Percentiles rank a stretch among this genome's conserved stretches.
Conservation (phyloP, 2,329 filamentous ascomycete species). For the Trichoderma koningiopsis region DNA sequence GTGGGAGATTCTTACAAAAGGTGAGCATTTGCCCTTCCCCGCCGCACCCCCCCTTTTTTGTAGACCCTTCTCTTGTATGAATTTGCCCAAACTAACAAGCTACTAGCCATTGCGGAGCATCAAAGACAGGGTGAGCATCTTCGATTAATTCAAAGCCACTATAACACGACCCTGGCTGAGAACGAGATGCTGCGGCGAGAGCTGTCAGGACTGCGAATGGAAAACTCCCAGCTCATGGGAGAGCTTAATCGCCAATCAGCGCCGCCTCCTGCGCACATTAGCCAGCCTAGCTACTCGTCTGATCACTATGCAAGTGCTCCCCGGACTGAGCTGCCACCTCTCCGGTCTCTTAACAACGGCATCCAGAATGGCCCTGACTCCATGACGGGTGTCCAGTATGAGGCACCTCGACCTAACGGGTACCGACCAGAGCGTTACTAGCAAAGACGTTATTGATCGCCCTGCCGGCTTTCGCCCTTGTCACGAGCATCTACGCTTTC, state of each 20-base stretch:
- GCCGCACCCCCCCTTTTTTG: neutral
- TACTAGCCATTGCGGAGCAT: conserved; percentile 63
- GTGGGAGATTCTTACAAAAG: conserved; percentile 86
- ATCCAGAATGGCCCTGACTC: conserved; percentile 54
- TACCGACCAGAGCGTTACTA: conserved; percentile 49
- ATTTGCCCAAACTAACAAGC: conserved; percentile 24
- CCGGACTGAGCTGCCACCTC: conserved; percentile 58
- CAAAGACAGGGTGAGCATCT: conserved; percentile 56
- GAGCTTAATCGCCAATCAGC: conserved; percentile 37
- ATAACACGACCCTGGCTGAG: conserved; percentile 46
- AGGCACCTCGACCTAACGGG: conserved; percentile 50
- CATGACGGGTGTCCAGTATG: conserved; percentile 69
- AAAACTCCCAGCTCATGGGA: conserved; percentile 51
- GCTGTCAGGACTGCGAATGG: conserved; percentile 49
- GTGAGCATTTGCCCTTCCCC: conserved; percentile 48
- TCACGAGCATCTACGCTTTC: conserved; percentile 9
- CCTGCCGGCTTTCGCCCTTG: neutral
- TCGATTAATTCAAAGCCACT: conserved; percentile 50
- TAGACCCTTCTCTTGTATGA: neutral
- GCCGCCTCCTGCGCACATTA: conserved; percentile 31
- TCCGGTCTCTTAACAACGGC: conserved; percentile 53
- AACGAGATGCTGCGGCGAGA: conserved; percentile 54
- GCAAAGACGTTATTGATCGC: neutral
- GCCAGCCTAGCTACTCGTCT: conserved; percentile 33
- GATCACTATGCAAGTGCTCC: conserved; percentile 39